These are phyloP conservation scores for Cicer bijugum DNA, from an alignment of 306 rosid genomes.

Conservation along the genomic window DNA sequence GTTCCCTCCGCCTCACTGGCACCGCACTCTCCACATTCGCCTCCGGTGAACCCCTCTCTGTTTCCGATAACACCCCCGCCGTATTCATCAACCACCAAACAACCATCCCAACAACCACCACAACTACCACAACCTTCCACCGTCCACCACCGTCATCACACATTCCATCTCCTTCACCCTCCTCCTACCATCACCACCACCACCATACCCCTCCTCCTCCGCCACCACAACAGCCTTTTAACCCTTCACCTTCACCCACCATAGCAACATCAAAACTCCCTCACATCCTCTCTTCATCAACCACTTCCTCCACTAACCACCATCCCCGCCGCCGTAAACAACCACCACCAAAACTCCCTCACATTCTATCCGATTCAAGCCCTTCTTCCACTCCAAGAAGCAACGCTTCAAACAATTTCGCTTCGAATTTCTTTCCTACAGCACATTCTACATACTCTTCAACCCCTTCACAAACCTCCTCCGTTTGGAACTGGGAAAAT, in stretches of 20 bases:
- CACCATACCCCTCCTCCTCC: conserved; percentile 56
- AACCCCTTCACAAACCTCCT: conserved; percentile 93
- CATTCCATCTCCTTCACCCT: conserved; percentile 54
- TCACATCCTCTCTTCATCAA: conserved; percentile 60
- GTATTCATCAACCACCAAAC: conserved; percentile 66
- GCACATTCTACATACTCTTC: conserved; percentile 78
- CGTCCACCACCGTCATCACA: conserved; percentile 46
- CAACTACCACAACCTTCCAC: conserved; percentile 36
- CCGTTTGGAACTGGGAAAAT: conserved; percentile 97
- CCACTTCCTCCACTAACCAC: conserved; percentile 8
- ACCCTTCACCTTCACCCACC: conserved; percentile 60
- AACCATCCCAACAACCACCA: conserved; percentile 25
- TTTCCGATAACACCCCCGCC: conserved; percentile 82
- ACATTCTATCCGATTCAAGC: conserved; percentile 88
- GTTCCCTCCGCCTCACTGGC: conserved; percentile 89
- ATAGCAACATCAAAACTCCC: conserved; percentile 72
- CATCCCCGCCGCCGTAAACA: conserved; percentile 56
- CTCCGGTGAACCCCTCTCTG: conserved; percentile 70
- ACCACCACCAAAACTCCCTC: conserved; percentile 76
- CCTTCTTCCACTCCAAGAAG: conserved; percentile 65
- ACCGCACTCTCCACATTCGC: conserved; percentile 76
- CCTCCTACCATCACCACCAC: conserved; percentile 57
- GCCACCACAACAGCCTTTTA: conserved; percentile 46
- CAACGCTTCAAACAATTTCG: conserved; percentile 55
- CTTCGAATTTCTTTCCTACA: conserved; percentile 56